Base-by-base conservation (phyloP, 306 rosid species). In the Lathyrus aphaca region DNA sequence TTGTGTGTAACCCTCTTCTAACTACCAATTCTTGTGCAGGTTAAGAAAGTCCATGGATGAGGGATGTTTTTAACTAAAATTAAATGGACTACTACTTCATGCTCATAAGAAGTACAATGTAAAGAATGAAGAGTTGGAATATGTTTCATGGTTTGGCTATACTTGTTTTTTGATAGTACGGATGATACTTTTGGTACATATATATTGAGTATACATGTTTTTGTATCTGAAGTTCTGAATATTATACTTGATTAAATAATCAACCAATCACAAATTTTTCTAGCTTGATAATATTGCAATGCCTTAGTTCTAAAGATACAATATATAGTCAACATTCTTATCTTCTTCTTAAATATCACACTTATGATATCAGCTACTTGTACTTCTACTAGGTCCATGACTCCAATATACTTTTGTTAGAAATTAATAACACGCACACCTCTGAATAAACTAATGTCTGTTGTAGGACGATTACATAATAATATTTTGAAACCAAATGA, bases 1-100 rank as follows among this genome's bases (percentile, higher is more conserved):
- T 23, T 23, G 25, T 23, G 3, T 23, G 25, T 23, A 23, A 23
- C 25, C 25, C 25, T 23, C 25, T 23, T 23, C 25, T 23, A 23
- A 23, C 25, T 23, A 23, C 25, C 1, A 23, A 2, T 23, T 23
- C 25, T 23, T 19, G 6, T 71, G 79, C 85, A 89, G 96, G 86
- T 49, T 53, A 81, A 85, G 77, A 78, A 82, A 59, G 60, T 83
- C 35, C 83, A 56, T 64, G 86, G 81, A 66, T 83, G 86, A 89
- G 56, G 66, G 69, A 79, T 42, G 54, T 32, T 58, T 51, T 30
- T 5, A 8, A 35, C 39, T 7, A 51, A 46, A 61, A 59, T 13
- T 39, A 49, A 74, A 75, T 23, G 72, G 67, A 38, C 15, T 40
- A 39, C 10, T 55, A 68, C 53, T 61, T 43, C 19, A 12, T 74